Base-by-base conservation (phyloP, 306 rosid species). In the Quercus cerris region DNA sequence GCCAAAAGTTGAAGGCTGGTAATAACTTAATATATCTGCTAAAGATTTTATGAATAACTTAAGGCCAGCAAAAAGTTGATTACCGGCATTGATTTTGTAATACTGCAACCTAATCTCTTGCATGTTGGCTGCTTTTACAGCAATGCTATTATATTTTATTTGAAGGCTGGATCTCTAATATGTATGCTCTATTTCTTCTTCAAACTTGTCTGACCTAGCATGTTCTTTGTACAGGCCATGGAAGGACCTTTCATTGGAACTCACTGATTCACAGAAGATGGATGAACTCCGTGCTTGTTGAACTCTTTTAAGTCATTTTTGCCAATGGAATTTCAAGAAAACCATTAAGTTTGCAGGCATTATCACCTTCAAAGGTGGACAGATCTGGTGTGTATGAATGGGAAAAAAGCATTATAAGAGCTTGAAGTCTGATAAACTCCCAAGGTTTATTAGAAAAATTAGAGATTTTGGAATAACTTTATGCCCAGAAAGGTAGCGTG, bases 281-380 rank as follows among this genome's bases (percentile, higher is more conserved):
- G 98, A 85, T 38, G 97, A 91, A 89, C 81, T 87, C 81, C 97
- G 87, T 82, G 90, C 95, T 74, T 88, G 97, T 75, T 84, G 80
- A 71, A 84, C 77, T 73, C 87, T 95, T 85, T 95, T 85, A 0
- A 64, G 78, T 86, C 82, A 78, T 88, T 58, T 57, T 84, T 66
- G 85, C 94, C 51, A 90, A 89, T 81, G 77, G 80, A 23, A 23
- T 23, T 23, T 23, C 23, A 23, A 23, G 23, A 23, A 23, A 0
- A 0, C 23, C 0, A 23, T 23, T 23, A 23, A 23, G 23, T 1
- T 23, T 23, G 23, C 23, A 23, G 23, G 23, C n/a, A 23, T 23
- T 23, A 23, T 23, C 23, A 23, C 23, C 23, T 23, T 23, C 0
- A 23, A 23, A 23, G 0, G 23, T 23, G 23, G 23, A 23, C 23